Percentiles rank a stretch among this genome's conserved stretches.
phyloP scores from a whole-genome alignment of 2,329 filamentous ascomycete species.

The Botrytis cinerea region DNA sequence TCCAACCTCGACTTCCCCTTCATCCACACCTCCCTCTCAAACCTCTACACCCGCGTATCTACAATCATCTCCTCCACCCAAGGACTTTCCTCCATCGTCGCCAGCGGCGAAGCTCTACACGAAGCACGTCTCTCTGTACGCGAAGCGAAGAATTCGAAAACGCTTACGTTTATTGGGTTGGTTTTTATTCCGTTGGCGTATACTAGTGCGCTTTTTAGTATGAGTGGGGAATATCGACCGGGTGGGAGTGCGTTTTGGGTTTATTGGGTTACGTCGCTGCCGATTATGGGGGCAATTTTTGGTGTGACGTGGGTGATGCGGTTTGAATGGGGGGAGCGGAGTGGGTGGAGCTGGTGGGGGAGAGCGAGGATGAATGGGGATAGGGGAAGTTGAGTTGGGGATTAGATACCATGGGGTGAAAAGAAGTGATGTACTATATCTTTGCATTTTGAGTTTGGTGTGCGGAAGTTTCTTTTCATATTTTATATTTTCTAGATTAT shows the following conservation, averaged over 20 bases:
- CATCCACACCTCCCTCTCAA: not conserved
- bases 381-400: not conserved
- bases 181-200: conserved; percentile 6
- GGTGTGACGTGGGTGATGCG: not conserved
- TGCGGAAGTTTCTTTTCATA: not conserved
- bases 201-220: conserved; percentile 14
- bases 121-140: conserved; percentile 1
- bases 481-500: not conserved
- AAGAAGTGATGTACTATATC: not conserved
- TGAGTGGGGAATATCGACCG: conserved; percentile 13
- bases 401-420: not conserved
- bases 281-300: conserved; percentile 2
- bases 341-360: not conserved
- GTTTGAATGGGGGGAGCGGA: not conserved
- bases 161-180: not conserved
- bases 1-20: not conserved
- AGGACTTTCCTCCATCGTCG: conserved; percentile 7
- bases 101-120: conserved; percentile 1
- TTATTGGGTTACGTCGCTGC: conserved; percentile 7
- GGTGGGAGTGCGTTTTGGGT: conserved; percentile 1
- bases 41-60: not conserved
- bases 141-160: conserved; percentile 1
- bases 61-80: conserved; percentile 1
- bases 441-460: not conserved
- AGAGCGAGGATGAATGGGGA: not conserved